Percentiles rank a stretch among this genome's conserved stretches.
Evolutionary conservation across 108 stramenopile species (phyloP).

Genomic region (Tribonema minus): DNA sequence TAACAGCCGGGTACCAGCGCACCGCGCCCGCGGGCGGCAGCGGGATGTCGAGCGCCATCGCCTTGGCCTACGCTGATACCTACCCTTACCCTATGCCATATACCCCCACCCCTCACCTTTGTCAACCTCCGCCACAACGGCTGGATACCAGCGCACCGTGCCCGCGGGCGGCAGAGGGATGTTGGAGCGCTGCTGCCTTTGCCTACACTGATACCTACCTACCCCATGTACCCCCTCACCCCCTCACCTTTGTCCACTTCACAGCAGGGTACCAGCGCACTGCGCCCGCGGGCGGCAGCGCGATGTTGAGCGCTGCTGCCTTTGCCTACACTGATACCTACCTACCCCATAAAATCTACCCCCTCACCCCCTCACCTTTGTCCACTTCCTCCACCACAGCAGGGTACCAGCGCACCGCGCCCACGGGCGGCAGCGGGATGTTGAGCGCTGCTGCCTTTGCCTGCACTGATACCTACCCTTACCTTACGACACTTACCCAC

Average conservation of each 20-base stretch:
- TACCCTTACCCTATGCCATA: too few relatives aligned
- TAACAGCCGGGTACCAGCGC: conserved; percentile 25
- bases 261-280: conserved; percentile 25
- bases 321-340: background rate
- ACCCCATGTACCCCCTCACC: background rate
- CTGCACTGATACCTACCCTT: background rate
- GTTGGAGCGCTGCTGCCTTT: background rate
- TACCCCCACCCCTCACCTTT: background rate
- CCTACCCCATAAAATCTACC: background rate
- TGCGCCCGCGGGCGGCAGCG: too few relatives aligned
- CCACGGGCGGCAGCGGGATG: too few relatives aligned
- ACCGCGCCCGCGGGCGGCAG: too few relatives aligned
- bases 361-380: background rate
- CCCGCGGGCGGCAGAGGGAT: too few relatives aligned
- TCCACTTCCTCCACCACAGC: conserved; percentile 18
- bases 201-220: background rate
- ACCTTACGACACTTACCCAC: background rate
- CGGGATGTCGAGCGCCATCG: too few relatives aligned
- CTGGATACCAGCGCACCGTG: conserved; percentile 32
- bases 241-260: background rate
- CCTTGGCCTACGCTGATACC: too few relatives aligned
- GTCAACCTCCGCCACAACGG: conserved; percentile 11
- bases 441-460: background rate
- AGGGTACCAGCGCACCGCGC: conserved; percentile 29
- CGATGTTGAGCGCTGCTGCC: background rate